Evolutionary conservation across 805 yeast genomes (phyloP).

Genomic region (Candida dajiaensis): DNA sequence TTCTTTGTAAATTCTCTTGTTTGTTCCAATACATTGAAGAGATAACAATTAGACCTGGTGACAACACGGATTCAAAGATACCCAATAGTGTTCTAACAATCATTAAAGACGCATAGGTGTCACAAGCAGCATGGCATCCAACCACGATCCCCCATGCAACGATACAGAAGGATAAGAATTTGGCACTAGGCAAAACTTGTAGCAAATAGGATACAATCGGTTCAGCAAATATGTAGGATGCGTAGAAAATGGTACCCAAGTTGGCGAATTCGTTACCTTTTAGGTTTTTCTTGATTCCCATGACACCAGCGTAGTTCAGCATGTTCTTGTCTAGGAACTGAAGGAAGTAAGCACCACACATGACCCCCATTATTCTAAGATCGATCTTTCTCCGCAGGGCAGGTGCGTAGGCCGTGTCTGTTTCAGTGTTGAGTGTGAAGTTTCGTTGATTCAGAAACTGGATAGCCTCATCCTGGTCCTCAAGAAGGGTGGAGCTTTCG

Average conservation of each 20-base stretch:
- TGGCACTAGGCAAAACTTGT: constrained; percentile 49
- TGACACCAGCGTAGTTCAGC: constrained; percentile 55
- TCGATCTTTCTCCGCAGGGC: constrained; percentile 37
- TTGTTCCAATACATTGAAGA: constrained; percentile 60
- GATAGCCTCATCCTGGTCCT: constrained; percentile 19
- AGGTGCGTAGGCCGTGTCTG: constrained; percentile 12
- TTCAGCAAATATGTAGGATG: constrained; percentile 47
- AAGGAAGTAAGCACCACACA: constrained; percentile 48
- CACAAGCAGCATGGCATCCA: constrained; percentile 46
- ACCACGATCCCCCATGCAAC: constrained; percentile 50
- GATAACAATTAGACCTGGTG: constrained; percentile 51
- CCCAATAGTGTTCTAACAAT: constrained; percentile 49
- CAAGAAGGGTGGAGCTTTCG: background rate
- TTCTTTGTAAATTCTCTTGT: constrained; percentile 44
- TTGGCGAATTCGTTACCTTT: constrained; percentile 44
- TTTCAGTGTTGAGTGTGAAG: constrained; percentile 1
- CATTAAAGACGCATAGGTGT: constrained; percentile 48
- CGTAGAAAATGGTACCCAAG: constrained; percentile 48
- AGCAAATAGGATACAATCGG: constrained; percentile 43
- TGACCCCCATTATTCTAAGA: constrained; percentile 37
- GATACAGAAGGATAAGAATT: constrained; percentile 41
- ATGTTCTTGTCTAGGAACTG: constrained; percentile 58
- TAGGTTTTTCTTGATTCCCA: constrained; percentile 52
- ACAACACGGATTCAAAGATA: constrained; percentile 46
- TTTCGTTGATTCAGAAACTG: constrained; percentile 15